phyloP scores from a whole-genome alignment of 768 basidiomycete species.

The Termitomyces sp. region DNA sequence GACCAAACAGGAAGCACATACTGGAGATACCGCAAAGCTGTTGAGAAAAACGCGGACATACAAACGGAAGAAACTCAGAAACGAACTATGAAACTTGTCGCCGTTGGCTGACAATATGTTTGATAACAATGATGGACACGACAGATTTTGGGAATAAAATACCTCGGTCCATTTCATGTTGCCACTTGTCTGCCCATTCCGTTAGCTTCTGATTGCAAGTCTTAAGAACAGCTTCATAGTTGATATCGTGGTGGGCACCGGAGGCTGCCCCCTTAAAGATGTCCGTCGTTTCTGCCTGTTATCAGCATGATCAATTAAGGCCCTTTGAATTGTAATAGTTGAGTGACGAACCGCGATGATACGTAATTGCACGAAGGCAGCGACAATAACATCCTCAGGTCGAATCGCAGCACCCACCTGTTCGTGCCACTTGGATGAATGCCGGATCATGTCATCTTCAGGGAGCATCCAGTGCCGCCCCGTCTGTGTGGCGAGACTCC shows the following conservation, averaged over 20 bases:
- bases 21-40: constrained; percentile 68
- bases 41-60: constrained; percentile 82
- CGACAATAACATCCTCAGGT: constrained; percentile 79
- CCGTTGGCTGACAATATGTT: constrained; percentile 53
- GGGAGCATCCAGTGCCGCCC: constrained; percentile 88
- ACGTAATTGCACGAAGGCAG: constrained; percentile 74
- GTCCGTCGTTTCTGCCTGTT: constrained; percentile 75
- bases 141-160: constrained; percentile 1
- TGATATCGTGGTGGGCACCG: constrained; percentile 56
- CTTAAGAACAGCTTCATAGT: constrained; percentile 68
- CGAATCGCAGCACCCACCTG: constrained; percentile 50
- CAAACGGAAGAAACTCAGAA: constrained; percentile 73
- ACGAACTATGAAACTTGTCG: constrained; percentile 71
- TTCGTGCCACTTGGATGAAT: constrained; percentile 71
- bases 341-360: constrained; percentile 60
- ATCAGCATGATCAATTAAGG: constrained; percentile 5
- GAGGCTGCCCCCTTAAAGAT: constrained; percentile 41
- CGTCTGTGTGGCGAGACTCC: constrained; percentile 82
- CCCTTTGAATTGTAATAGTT: not conserved
- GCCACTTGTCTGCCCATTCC: constrained; percentile 72
- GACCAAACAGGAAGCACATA: constrained; percentile 25
- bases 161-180: constrained; percentile 72
- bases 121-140: not conserved
- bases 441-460: constrained; percentile 76
- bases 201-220: constrained; percentile 72